A percentile compares a stretch with the other conserved stretches of the same genome.
Evolutionary conservation across 495 filamentous ascomycete genomes (phyloP).

Genomic region (Penicillium turbatum): DNA sequence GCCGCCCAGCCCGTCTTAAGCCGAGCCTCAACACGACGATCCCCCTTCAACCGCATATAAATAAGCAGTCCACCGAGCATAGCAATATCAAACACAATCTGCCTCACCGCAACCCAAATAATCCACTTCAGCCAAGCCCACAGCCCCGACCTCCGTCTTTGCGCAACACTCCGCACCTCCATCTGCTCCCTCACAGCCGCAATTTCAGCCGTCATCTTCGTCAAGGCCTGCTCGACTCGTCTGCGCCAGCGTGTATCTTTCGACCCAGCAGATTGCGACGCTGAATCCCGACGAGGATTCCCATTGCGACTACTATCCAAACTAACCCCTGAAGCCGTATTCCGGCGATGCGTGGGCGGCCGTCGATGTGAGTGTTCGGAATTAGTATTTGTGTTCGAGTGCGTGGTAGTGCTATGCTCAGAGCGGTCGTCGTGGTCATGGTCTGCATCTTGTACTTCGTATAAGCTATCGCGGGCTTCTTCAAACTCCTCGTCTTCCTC

Average conservation of each 20-base stretch:
- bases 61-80: conserved; percentile 66
- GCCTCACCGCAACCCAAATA: conserved; percentile 65
- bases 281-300: conserved; percentile 5
- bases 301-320: conserved; percentile 12
- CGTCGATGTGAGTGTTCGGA: conserved; percentile 12
- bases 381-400: conserved; percentile 13
- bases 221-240: conserved; percentile 80
- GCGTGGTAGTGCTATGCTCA: conserved; percentile 6
- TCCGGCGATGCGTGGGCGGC: conserved; percentile 11
- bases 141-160: conserved; percentile 48
- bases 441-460: conserved; percentile 28
- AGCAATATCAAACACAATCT: conserved; percentile 66
- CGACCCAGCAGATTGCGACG: conserved; percentile 5
- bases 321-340: conserved; percentile 4
- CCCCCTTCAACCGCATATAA: conserved; percentile 75
- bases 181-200: conserved; percentile 92
- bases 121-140: conserved; percentile 69
- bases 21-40: conserved; percentile 72
- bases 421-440: conserved; percentile 14
- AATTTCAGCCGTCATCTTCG: conserved; percentile 87
- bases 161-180: conserved; percentile 49
- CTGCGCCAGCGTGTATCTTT: conserved; percentile 61
- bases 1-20: conserved; percentile 60
- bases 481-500: conserved; percentile 36
- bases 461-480: conserved; percentile 37